A percentile compares a stretch with the other conserved stretches of the same genome.
Conservation (phyloP, 305 asterid genomes). For the Rubia peregrina region DNA sequence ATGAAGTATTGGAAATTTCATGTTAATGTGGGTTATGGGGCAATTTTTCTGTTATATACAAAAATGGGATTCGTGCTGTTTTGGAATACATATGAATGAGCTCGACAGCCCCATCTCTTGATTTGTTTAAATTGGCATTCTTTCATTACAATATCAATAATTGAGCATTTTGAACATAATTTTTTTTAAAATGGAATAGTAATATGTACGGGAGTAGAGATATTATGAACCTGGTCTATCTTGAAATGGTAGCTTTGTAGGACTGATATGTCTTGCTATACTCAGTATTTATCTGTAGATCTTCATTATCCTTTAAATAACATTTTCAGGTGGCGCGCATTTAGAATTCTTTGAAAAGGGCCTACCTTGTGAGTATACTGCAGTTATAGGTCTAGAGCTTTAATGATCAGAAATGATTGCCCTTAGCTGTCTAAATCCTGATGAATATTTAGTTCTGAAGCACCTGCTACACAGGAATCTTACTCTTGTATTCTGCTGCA, state of each 20-base stretch:
- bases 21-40: neutral
- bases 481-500: neutral
- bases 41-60: neutral
- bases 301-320: neutral
- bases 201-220: neutral
- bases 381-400: neutral
- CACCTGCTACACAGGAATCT: neutral
- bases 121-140: neutral
- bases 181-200: too few relatives aligned
- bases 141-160: neutral
- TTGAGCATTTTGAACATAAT: neutral
- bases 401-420: neutral
- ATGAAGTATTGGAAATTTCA: neutral
- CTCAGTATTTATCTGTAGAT: too few relatives aligned
- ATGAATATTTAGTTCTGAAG: neutral
- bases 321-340: neutral
- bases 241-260: neutral
- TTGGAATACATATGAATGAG: neutral
- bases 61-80: neutral
- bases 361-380: neutral
- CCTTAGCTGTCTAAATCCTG: neutral
- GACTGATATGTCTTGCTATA: neutral
- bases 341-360: neutral
- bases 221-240: neutral
- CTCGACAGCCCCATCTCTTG: neutral